phyloP scores from a whole-genome alignment of 495 filamentous ascomycete genomes.

The Entonaema liquescens region DNA sequence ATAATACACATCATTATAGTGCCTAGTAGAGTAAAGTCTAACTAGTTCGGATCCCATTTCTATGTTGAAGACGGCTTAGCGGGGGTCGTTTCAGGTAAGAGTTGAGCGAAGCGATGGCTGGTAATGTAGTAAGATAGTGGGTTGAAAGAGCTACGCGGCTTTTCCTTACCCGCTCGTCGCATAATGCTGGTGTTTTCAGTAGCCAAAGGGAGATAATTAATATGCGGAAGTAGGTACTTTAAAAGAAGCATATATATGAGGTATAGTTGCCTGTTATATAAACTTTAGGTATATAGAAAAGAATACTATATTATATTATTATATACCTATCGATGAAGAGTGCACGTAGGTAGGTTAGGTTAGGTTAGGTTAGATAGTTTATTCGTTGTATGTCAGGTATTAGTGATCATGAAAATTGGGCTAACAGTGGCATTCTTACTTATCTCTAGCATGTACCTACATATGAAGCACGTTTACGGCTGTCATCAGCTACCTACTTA shows the following conservation, averaged over 20 bases:
- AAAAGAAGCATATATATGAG: no score
- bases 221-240: no score
- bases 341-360: no score
- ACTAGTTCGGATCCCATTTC: not conserved
- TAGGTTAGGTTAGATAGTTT: no score
- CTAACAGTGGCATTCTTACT: not conserved
- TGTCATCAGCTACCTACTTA: not conserved
- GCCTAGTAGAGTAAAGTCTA: not conserved
- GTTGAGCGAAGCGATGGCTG: conserved; percentile 10
- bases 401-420: no score
- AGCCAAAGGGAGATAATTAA: not conserved
- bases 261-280: no score
- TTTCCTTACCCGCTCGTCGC: conserved; percentile 10
- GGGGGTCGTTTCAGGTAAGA: not conserved
- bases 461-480: not conserved
- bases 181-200: conserved; percentile 5
- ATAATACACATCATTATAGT: not conserved
- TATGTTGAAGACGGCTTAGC: conserved; percentile 1
- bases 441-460: not conserved
- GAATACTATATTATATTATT: not conserved
- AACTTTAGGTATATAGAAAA: not conserved
- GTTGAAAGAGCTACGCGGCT: conserved; percentile 17
- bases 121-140: conserved; percentile 6
- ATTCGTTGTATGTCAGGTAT: no score
- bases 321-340: no score